Conservation (phyloP, 2,329 filamentous ascomycete genomes). For the Fusarium sp. region DNA sequence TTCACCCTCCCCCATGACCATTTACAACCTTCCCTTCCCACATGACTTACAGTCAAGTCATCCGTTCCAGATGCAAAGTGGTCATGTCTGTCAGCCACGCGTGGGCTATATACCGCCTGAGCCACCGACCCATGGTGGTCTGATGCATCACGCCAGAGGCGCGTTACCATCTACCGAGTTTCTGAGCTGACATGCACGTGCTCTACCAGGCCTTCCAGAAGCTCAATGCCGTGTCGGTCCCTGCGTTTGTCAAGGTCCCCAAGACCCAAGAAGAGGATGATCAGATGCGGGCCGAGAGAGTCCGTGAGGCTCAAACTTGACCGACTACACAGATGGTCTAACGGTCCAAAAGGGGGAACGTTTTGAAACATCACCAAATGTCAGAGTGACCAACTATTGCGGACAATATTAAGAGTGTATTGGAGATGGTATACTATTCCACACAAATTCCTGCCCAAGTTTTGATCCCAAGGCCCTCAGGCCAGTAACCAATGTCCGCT, state of each 20-base stretch:
- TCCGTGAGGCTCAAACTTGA: constrained; percentile 2
- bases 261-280: constrained; percentile 19
- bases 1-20: neutral
- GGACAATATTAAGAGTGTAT: constrained; percentile 38
- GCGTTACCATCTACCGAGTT: constrained; percentile 12
- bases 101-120: constrained; percentile 31
- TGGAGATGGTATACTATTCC: constrained; percentile 39
- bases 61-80: constrained; percentile 2
- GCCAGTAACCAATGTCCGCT: constrained; percentile 23
- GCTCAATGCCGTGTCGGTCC: constrained; percentile 11
- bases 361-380: neutral
- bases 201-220: constrained; percentile 20
- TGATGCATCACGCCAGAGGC: constrained; percentile 36
- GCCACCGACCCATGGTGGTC: constrained; percentile 40
- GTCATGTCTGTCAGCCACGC: constrained; percentile 19
- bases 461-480: constrained; percentile 29
- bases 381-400: neutral
- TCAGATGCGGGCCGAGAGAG: constrained; percentile 8
- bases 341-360: neutral
- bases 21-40: neutral
- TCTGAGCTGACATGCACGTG: constrained; percentile 31
- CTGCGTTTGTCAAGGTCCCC: constrained; percentile 18
- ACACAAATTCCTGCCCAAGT: constrained; percentile 21
- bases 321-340: neutral
- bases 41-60: constrained; percentile 7